Evolutionary conservation across 108 stramenopile genomes (phyloP).

Genomic region (Discostella stelligeroides): DNA sequence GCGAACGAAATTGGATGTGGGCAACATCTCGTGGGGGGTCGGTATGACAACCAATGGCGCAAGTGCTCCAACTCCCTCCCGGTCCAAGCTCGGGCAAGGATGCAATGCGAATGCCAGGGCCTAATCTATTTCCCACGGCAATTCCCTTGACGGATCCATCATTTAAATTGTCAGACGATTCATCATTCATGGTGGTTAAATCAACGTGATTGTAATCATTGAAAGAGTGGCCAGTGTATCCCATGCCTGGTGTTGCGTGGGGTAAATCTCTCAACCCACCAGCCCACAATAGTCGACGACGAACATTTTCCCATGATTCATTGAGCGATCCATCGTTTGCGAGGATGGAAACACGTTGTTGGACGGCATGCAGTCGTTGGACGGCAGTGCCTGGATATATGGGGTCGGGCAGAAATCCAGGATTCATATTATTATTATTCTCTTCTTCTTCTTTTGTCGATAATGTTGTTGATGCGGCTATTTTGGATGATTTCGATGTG

Average conservation of each 20-base stretch:
- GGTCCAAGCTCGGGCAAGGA: constrained; percentile 82
- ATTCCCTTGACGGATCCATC: constrained; percentile 81
- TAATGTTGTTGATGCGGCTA: background rate
- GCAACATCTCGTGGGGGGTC: constrained; percentile 91
- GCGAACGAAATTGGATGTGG: constrained; percentile 84
- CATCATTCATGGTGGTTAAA: constrained; percentile 84
- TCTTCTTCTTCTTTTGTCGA: background rate
- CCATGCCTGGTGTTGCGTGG: constrained; percentile 74
- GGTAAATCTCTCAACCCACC: constrained; percentile 84
- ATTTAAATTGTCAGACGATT: constrained; percentile 73
- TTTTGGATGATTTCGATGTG: too few relatives aligned
- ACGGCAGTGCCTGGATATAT: constrained; percentile 87
- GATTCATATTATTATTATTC: too few relatives aligned
- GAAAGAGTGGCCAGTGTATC: constrained; percentile 92
- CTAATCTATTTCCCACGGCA: constrained; percentile 78
- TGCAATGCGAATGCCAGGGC: constrained; percentile 83
- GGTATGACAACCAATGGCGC: constrained; percentile 77
- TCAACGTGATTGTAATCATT: constrained; percentile 94
- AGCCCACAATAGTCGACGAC: constrained; percentile 86
- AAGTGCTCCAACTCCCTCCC: constrained; percentile 91
- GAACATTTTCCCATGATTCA: constrained; percentile 77
- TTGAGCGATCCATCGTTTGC: constrained; percentile 52
- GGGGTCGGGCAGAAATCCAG: constrained; percentile 37
- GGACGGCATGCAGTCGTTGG: constrained; percentile 63
- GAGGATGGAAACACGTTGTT: constrained; percentile 62